phyloP scores from a whole-genome alignment of 495 filamentous ascomycete genomes.

The Xylaria venustula region DNA sequence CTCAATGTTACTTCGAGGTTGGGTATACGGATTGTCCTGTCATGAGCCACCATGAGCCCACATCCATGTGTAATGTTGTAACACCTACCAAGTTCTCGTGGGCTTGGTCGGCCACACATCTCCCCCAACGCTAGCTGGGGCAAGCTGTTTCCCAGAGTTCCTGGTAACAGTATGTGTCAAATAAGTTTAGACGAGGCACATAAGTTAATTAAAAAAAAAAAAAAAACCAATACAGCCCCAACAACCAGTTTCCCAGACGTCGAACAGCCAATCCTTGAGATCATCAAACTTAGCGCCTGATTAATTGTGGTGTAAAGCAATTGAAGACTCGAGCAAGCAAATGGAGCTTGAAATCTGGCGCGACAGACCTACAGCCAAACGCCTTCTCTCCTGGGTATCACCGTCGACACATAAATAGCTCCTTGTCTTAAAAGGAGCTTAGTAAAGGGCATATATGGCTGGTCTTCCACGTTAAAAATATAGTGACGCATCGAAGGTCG shows the following conservation, averaged over 20 bases:
- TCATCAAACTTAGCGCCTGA: not conserved
- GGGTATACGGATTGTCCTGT: constrained; percentile 1
- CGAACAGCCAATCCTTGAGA: not conserved
- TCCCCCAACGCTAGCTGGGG: not conserved
- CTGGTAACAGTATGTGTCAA: not conserved
- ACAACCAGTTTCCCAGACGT: not conserved
- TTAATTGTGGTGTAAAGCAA: not conserved
- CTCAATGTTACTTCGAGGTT: not conserved
- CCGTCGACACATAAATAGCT: not conserved
- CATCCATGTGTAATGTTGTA: not conserved
- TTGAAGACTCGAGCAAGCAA: not conserved
- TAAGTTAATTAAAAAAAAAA: not conserved
- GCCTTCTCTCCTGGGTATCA: not conserved
- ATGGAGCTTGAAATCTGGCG: not conserved
- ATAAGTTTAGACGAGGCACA: not conserved
- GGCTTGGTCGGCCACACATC: not conserved
- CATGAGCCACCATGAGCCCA: not conserved
- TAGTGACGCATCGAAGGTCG: not conserved
- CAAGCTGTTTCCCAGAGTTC: not conserved
- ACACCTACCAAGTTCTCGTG: not conserved
- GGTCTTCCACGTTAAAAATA: not conserved
- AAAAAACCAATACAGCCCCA: not conserved
- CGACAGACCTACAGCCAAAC: not conserved
- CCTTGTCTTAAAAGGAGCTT: not conserved
- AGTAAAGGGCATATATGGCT: not conserved